These are phyloP conservation scores for Saksenaea oblongispora DNA, from an alignment of 371 early-diverging fungal species.

Conservation along the genomic window DNA sequence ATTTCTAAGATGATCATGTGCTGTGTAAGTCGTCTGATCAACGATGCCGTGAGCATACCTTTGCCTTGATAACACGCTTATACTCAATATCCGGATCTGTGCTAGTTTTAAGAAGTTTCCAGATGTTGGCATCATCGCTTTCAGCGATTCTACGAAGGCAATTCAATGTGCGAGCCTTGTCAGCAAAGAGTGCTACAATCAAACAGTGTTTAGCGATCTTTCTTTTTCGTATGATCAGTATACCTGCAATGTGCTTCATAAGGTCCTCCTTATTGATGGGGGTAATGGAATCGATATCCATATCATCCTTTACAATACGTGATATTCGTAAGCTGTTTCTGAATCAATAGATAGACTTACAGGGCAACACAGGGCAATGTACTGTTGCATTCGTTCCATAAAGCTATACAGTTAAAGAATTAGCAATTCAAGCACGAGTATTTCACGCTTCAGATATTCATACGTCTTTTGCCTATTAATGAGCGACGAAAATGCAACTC, in stretches of 20 bases:
- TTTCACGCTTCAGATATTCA: not conserved
- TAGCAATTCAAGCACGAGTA: not conserved
- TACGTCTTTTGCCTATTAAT: conserved; percentile 56
- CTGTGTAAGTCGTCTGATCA: not conserved
- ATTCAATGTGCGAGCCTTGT: conserved; percentile 41
- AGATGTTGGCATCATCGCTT: conserved; percentile 18
- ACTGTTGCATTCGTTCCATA: conserved; percentile 47
- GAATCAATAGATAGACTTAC: conserved; percentile 37
- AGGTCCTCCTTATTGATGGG: conserved; percentile 19
- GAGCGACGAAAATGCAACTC: conserved; percentile 55
- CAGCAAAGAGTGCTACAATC: conserved; percentile 56
- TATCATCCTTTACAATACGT: not conserved
- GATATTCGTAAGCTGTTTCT: not conserved
- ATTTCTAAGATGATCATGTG: conserved; percentile 45
- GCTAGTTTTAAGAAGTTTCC: conserved; percentile 21
- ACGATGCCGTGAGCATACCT: conserved; percentile 15
- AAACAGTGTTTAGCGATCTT: not conserved
- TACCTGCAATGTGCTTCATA: conserved; percentile 51
- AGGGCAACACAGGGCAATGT: conserved; percentile 48
- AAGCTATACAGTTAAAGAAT: conserved; percentile 16
- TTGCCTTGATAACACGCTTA: conserved; percentile 25
- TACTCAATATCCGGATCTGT: conserved; percentile 27
- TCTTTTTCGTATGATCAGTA: not conserved
- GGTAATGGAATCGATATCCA: conserved; percentile 22
- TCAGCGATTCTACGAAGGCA: conserved; percentile 27